Conservation (phyloP, 2,329 filamentous ascomycete genomes). For the Alternaria tenuissima region DNA sequence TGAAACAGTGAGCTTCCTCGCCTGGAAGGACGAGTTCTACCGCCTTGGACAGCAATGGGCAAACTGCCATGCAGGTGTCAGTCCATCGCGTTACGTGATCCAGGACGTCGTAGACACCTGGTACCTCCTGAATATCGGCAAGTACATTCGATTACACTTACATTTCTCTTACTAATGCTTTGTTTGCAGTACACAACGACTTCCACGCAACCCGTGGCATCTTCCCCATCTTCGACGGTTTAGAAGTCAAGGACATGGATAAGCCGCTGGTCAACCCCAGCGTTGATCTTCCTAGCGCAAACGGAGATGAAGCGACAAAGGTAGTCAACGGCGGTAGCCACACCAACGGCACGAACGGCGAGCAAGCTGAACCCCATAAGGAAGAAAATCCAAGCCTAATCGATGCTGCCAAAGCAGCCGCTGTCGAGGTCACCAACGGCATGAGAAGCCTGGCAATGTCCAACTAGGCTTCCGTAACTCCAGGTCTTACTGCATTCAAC, state of each 20-base stretch:
- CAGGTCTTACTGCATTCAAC: slow-evolving; percentile 46
- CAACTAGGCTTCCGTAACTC: slow-evolving; percentile 29
- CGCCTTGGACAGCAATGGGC: slow-evolving; percentile 92
- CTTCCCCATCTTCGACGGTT: slow-evolving; percentile 83
- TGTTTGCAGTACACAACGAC: slow-evolving; percentile 84
- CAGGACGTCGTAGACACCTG: slow-evolving; percentile 86
- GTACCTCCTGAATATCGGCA: slow-evolving; percentile 95
- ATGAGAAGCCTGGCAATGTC: slow-evolving; percentile 37
- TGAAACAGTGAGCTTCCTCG: slow-evolving; percentile 95
- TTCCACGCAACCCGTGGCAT: slow-evolving; percentile 86
- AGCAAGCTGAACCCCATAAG: slow-evolving; percentile 22
- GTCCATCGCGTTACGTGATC: slow-evolving; percentile 80
- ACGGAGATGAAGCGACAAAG: slow-evolving; percentile 14
- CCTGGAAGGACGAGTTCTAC: slow-evolving; percentile 99
- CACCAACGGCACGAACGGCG: slow-evolving; percentile 24
- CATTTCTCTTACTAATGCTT: neutral
- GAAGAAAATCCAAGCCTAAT: slow-evolving; percentile 30
- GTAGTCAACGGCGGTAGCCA: slow-evolving; percentile 16
- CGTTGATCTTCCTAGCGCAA: slow-evolving; percentile 18
- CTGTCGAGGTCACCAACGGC: slow-evolving; percentile 41
- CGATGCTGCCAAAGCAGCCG: slow-evolving; percentile 39
- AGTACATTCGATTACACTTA: slow-evolving; percentile 42
- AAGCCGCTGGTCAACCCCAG: slow-evolving; percentile 42
- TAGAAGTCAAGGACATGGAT: slow-evolving; percentile 73
- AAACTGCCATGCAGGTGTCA: slow-evolving; percentile 81